phyloP scores from a whole-genome alignment of 2,329 filamentous ascomycete genomes.

The Hypoxylon sp. region DNA sequence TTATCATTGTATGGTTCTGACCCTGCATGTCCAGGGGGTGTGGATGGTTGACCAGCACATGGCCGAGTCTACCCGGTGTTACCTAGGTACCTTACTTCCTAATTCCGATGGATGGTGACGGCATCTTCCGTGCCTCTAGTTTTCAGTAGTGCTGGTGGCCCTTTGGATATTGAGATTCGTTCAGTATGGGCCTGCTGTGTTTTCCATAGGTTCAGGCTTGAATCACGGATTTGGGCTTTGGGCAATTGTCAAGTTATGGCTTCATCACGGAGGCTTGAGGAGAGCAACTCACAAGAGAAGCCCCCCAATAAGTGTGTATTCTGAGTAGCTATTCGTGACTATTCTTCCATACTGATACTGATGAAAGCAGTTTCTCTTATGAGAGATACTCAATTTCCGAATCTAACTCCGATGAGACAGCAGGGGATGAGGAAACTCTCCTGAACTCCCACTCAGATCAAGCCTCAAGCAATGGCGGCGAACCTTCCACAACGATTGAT shows the following conservation, averaged over 20 bases:
- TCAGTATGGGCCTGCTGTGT: neutral
- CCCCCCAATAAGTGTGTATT: neutral
- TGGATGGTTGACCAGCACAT: constrained; percentile 1
- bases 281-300: neutral
- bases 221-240: neutral
- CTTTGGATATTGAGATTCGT: neutral
- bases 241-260: constrained; percentile 4
- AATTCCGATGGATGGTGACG: neutral
- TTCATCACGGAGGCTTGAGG: neutral
- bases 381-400: neutral
- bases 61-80: constrained; percentile 1
- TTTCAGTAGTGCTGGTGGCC: neutral
- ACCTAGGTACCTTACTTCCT: constrained; percentile 1
- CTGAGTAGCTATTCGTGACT: neutral
- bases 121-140: neutral
- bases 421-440: constrained; percentile 1
- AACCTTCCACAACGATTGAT: neutral
- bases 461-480: neutral
- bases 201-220: neutral
- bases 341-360: neutral
- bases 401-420: neutral
- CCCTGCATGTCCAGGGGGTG: neutral
- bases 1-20: neutral
- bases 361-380: neutral
- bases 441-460: neutral